Conservation (phyloP, 1,284 basidiomycete genomes). For the Athelia psychrophila region DNA sequence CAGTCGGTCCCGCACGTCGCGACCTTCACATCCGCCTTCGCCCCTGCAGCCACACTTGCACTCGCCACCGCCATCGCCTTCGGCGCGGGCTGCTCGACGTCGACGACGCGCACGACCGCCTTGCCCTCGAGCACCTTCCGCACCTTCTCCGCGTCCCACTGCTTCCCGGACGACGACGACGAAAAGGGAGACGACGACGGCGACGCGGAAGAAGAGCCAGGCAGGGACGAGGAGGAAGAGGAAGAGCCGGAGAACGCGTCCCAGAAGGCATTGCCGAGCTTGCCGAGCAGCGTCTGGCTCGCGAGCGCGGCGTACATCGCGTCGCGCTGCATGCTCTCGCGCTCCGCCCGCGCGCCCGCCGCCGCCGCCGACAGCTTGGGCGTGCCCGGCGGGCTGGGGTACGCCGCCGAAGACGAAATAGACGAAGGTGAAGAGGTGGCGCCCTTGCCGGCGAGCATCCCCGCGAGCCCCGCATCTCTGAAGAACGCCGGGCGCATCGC, state of each 20-base stretch:
- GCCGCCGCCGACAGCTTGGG: constrained; percentile 12
- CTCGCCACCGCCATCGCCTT: constrained; percentile 10
- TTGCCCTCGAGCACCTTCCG: constrained; percentile 72
- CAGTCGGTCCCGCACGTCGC: constrained; percentile 23
- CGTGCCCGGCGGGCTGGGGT: background rate
- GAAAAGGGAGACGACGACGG: constrained; percentile 20
- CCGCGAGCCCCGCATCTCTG: constrained; percentile 16
- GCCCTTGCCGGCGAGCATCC: background rate
- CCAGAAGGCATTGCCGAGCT: constrained; percentile 74
- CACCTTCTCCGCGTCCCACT: constrained; percentile 75
- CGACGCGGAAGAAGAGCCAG: constrained; percentile 23
- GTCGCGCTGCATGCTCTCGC: constrained; percentile 24
- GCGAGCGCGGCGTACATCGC: constrained; percentile 64
- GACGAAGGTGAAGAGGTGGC: constrained; percentile 5
- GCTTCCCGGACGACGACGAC: constrained; percentile 14
- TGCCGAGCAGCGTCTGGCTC: constrained; percentile 64
- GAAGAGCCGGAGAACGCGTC: constrained; percentile 65
- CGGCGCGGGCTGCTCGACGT: constrained; percentile 43
- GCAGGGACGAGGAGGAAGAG: constrained; percentile 22
- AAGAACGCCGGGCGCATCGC: constrained; percentile 59
- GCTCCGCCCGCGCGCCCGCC: constrained; percentile 21
- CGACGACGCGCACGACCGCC: constrained; percentile 71
- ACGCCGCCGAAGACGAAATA: constrained; percentile 1
- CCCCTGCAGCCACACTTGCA: constrained; percentile 2
- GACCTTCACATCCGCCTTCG: constrained; percentile 10